Evolutionary conservation across 73 alveolate species (phyloP), one percentile per base, ranked within the genome.

Genomic region (Breviolum minutum): DNA sequence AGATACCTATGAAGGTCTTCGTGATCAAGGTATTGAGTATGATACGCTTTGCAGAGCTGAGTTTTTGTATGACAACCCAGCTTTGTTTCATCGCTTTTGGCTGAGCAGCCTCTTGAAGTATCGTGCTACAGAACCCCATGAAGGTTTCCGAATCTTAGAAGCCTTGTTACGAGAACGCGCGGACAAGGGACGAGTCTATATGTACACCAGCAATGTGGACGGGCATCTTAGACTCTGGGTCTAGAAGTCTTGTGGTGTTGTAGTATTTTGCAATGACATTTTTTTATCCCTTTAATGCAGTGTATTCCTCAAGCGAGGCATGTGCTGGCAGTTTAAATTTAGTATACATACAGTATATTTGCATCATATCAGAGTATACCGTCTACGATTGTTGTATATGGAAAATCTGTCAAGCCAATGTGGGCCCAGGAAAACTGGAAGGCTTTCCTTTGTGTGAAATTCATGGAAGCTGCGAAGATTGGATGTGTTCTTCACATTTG

Each of bases 1-100:
- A 69, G 90, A 81, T 24, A 81, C 90, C 70, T 81, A 81, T 32
- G 90, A 81, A 81, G 90, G 70, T 54, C 90, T 81, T 13, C 86
- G 86, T n/a, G 86, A 77, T 77, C 86, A 77, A 24, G 90, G 90
- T 19, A 40, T 54, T 17, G 90, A 81, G 20, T 81, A 81, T 20
- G 90, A 81, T 24, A 40, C 11, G 62, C 90, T 81, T 54, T 81
- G 90, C 24, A 40, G 90, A 81, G 90, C 90, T 10, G 90, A 81
- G 90, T 32, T 81, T 14, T 81, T 81, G 90, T 81, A 81, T 29
- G 90, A 81, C 70, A 54, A 81, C 70, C 66, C 70, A 16, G 90
- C 69, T 20, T 24, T 40, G 19, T 81, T 81, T 54, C 90, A 81
- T 29, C 40, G 69, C 90, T 81, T 81, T 48, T 81, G 90, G 90